phyloP scores from a whole-genome alignment of 495 filamentous ascomycete species.

The Hyaloscypha finlandica region DNA sequence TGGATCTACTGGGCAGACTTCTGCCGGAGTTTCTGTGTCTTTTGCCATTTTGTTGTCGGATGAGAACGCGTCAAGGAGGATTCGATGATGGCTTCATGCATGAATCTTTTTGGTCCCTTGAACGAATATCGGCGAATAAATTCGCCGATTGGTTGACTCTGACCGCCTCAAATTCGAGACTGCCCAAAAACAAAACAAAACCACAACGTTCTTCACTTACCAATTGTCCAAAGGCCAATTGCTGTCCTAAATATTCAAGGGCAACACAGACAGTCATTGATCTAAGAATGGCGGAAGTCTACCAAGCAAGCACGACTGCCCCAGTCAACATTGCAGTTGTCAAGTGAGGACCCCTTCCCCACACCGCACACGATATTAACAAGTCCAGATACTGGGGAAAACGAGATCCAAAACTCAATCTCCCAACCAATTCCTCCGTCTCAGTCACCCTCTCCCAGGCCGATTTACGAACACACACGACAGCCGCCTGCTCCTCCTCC shows the following conservation, averaged over 20 bases:
- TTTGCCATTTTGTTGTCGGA: slow-evolving; percentile 27
- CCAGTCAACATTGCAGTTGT: slow-evolving; percentile 99
- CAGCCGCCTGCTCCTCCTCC: slow-evolving; percentile 81
- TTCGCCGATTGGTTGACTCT: slow-evolving; percentile 30
- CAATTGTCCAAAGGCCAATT: slow-evolving; percentile 7
- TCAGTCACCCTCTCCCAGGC: slow-evolving; percentile 92
- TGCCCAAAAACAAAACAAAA: slow-evolving; percentile 11
- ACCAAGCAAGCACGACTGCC: slow-evolving; percentile 91
- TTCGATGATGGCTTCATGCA: slow-evolving; percentile 10
- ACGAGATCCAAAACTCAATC: slow-evolving; percentile 86
- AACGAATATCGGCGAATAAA: neutral
- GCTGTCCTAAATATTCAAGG: neutral
- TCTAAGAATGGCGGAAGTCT: slow-evolving; percentile 58
- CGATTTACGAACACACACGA: slow-evolving; percentile 93
- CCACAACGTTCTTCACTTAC: neutral
- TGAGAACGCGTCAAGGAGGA: neutral
- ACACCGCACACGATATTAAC: slow-evolving; percentile 58
- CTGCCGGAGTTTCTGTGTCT: slow-evolving; percentile 32
- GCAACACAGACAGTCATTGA: slow-evolving; percentile 5
- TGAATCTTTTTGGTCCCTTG: slow-evolving; percentile 18
- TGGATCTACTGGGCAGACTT: slow-evolving; percentile 83
- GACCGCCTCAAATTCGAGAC: slow-evolving; percentile 26
- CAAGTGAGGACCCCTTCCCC: slow-evolving; percentile 60
- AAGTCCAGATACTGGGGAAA: slow-evolving; percentile 91
- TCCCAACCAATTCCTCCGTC: slow-evolving; percentile 96